Evolutionary conservation across 306 rosid genomes (phyloP).

Genomic region (Styphnolobium japonicum): DNA sequence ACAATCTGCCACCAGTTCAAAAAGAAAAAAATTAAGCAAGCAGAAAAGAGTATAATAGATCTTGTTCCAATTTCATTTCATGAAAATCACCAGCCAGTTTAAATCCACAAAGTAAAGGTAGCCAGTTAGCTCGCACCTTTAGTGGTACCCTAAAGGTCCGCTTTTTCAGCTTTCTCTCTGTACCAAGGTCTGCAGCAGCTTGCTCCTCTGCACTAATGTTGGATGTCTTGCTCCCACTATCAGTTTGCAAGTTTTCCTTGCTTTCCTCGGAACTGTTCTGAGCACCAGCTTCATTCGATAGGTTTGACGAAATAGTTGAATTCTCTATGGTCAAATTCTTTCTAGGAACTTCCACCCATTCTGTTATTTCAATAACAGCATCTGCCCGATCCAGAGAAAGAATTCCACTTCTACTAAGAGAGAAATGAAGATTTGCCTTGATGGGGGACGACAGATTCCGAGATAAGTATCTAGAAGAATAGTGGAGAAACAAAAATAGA

Average conservation of each 20-base stretch:
- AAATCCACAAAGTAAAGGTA: neutral
- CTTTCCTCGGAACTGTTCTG: slow-evolving; percentile 58
- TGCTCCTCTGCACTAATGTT: slow-evolving; percentile 52
- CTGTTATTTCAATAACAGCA: slow-evolving; percentile 84
- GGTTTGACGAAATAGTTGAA: slow-evolving; percentile 65
- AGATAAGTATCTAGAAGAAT: slow-evolving; percentile 67
- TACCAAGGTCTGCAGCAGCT: slow-evolving; percentile 44
- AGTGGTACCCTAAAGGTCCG: slow-evolving; percentile 82
- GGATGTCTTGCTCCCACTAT: slow-evolving; percentile 46
- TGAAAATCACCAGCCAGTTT: neutral
- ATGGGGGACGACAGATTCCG: slow-evolving; percentile 87
- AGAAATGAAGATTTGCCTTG: slow-evolving; percentile 83
- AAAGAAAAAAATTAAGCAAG: slow-evolving; percentile 8
- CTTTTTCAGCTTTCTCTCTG: slow-evolving; percentile 81
- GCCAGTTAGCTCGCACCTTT: slow-evolving; percentile 54
- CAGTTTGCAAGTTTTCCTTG: slow-evolving; percentile 47
- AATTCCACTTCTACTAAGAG: slow-evolving; percentile 93
- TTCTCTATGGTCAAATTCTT: slow-evolving; percentile 73
- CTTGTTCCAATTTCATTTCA: neutral
- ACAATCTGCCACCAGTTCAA: slow-evolving; percentile 54
- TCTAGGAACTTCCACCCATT: slow-evolving; percentile 92
- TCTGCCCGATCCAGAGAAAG: slow-evolving; percentile 92
- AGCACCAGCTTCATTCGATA: slow-evolving; percentile 56
- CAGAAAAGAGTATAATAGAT: neutral
- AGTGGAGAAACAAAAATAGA: slow-evolving; percentile 9